Conservation (phyloP, 2,329 filamentous ascomycete species). For the Neofusicoccum cordaticola region DNA sequence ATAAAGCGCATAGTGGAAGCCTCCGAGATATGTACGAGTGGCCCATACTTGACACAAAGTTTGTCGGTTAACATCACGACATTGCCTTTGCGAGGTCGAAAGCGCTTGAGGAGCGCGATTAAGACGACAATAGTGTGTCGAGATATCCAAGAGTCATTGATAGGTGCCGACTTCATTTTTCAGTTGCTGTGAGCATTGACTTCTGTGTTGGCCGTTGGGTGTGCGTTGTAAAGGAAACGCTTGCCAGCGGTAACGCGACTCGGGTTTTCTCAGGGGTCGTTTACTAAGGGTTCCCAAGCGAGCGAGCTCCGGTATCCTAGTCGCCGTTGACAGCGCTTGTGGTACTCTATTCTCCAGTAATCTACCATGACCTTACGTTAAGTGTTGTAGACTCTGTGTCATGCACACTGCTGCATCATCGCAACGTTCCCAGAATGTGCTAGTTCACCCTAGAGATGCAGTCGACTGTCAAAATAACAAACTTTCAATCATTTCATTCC, state of each 20-base stretch:
- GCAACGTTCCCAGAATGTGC: too few species aligned
- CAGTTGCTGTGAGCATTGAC: not conserved
- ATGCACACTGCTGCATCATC: too few species aligned
- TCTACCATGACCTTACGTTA: too few species aligned
- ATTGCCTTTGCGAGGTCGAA: not conserved
- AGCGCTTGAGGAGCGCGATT: not conserved
- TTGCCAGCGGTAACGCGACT: not conserved
- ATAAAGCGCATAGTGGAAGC: slow-evolving; percentile 43
- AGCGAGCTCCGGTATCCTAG: too few species aligned
- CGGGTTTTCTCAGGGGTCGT: not conserved
- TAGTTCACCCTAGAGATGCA: too few species aligned
- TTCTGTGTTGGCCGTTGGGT: not conserved
- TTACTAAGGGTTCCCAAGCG: not conserved
- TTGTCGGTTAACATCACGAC: slow-evolving; percentile 6
- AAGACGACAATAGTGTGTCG: not conserved
- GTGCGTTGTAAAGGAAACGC: not conserved
- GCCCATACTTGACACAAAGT: slow-evolving; percentile 33
- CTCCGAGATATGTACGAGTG: slow-evolving; percentile 35
- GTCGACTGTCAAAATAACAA: too few species aligned
- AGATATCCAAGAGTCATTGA: not conserved
- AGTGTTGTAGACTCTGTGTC: too few species aligned
- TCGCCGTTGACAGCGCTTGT: too few species aligned
- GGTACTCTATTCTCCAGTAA: too few species aligned
- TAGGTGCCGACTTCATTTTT: not conserved
- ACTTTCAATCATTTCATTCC: slow-evolving; percentile 3